These are phyloP conservation scores for Neurospora discreta DNA, from an alignment of 495 filamentous ascomycete genomes.

Conservation along the genomic window DNA sequence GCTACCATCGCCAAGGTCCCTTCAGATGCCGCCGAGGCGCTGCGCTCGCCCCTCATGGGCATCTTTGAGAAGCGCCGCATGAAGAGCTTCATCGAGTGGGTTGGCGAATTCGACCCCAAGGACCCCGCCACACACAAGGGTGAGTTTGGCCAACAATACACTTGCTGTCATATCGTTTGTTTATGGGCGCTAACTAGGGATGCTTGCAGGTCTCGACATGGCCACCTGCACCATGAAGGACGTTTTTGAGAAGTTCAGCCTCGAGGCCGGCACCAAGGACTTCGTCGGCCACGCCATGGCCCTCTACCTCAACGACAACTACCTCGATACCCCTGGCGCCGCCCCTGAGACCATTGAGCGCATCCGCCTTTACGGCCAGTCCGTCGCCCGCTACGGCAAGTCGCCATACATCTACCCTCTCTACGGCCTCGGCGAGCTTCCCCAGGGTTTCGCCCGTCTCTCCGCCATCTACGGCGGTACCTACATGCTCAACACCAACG, in stretches of 20 bases:
- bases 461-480: constrained; percentile 98
- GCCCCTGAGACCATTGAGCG: constrained; percentile 84
- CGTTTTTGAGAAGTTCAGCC: constrained; percentile 92
- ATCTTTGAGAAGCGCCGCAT: constrained; percentile 95
- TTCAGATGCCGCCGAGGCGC: constrained; percentile 81
- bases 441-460: constrained; percentile 94
- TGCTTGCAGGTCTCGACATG: constrained; percentile 65
- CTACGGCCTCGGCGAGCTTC: constrained; percentile 93
- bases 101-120: constrained; percentile 77
- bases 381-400: constrained; percentile 95
- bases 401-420: constrained; percentile 99
- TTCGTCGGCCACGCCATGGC: constrained; percentile 99
- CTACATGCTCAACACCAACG: constrained; percentile 94
- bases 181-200: neutral
- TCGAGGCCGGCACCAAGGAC: constrained; percentile 85
- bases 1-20: constrained; percentile 94
- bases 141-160: constrained; percentile 28
- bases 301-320: constrained; percentile 78
- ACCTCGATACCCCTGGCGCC: constrained; percentile 59
- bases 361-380: constrained; percentile 94
- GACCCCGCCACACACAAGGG: constrained; percentile 81
- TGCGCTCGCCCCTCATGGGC: constrained; percentile 89
- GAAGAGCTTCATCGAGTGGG: constrained; percentile 95
- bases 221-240: constrained; percentile 80
- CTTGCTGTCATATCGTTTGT: neutral